Base-by-base conservation (phyloP, 345 rosid genomes). In the Bruguiera sexangula region DNA sequence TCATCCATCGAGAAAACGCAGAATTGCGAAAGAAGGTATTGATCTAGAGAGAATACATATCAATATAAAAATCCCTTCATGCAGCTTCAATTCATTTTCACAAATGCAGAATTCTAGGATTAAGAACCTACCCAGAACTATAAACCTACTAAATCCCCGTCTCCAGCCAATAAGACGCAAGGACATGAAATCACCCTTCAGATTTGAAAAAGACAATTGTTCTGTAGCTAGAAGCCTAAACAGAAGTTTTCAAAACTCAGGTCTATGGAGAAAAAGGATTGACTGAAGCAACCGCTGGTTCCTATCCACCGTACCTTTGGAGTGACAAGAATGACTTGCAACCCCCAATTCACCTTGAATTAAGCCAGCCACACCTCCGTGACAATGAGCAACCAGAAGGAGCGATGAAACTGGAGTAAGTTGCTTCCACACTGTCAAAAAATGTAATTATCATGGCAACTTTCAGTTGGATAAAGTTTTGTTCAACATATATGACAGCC, bases 11-110 rank as follows among this genome's bases (percentile, higher is more conserved):
- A 67, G 92, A 90, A 80, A 87, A 88, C 36, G 71, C 68, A 73
- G 88, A 80, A 66, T 69, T 87, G 62, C 79, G 71, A 39, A 81
- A 72, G 69, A 85, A 90, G 93, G 93, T 88, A 88, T 30, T 59
- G n/a, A 27, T 72, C 62, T 62, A 29, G 60, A 22, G 26, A 66
- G 24, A 18, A 22, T 37, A 62, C 24, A 59, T 1, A 70, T 24
- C 32, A 36, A 11, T 61, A 1, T 18, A 22, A 34, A 19, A 69
- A 5, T 5, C 21, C 26, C 9, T 24, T 24, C 54, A 18, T 65
- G 65, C 48, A 43, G 54, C 55, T 36, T 30, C 18, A 43, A 43
- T 15, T 13, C 19, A 43, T 43, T 13, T 43, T 43, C 18, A 43
- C 50, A 43, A 43, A 43, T 13, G 50, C 50, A 13, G 50, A 43